A percentile compares a stretch with the other conserved stretches of the same genome.
Evolutionary conservation across 352 stramenopile species (phyloP).

Genomic region (Phytopythium boreale): DNA sequence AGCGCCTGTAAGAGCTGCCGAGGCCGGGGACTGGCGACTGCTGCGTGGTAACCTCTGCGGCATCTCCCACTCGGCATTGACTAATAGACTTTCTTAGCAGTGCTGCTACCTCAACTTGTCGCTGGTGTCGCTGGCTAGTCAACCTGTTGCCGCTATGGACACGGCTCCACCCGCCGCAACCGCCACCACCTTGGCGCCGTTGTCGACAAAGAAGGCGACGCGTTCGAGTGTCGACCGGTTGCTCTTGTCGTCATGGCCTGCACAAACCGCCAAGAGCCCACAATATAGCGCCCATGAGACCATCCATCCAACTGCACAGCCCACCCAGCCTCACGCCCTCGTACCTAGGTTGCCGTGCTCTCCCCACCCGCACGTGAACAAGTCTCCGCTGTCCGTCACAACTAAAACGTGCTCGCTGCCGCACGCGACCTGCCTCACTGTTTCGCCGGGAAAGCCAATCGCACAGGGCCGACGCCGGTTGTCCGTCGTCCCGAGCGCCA

Average conservation of each 20-base stretch:
- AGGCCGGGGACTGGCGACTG: neutral
- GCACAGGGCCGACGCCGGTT: constrained; percentile 15
- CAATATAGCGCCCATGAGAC: neutral
- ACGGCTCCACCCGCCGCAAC: constrained; percentile 57
- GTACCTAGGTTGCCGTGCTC: constrained; percentile 84
- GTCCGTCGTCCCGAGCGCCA: constrained; percentile 32
- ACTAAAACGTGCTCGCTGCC: constrained; percentile 76
- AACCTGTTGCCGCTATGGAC: constrained; percentile 44
- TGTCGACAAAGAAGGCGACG: constrained; percentile 45
- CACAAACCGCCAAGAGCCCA: neutral
- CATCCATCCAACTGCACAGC: neutral
- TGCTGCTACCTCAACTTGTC: too few species aligned
- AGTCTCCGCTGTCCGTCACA: constrained; percentile 35
- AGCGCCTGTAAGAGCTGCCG: constrained; percentile 23
- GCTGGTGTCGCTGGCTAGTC: neutral
- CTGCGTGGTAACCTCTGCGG: neutral
- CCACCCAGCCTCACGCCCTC: neutral
- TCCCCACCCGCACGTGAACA: constrained; percentile 81
- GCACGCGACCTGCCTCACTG: constrained; percentile 48
- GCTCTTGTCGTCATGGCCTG: constrained; percentile 55
- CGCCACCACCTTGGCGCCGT: constrained; percentile 24
- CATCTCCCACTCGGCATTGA: neutral
- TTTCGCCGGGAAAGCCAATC: constrained; percentile 24
- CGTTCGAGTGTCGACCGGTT: constrained; percentile 37
- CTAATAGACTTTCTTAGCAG: constrained; percentile 3